A percentile compares a stretch with the other conserved stretches of the same genome.
Conservation (phyloP, 768 basidiomycete species). For the Strobilomyces dryophilus region DNA sequence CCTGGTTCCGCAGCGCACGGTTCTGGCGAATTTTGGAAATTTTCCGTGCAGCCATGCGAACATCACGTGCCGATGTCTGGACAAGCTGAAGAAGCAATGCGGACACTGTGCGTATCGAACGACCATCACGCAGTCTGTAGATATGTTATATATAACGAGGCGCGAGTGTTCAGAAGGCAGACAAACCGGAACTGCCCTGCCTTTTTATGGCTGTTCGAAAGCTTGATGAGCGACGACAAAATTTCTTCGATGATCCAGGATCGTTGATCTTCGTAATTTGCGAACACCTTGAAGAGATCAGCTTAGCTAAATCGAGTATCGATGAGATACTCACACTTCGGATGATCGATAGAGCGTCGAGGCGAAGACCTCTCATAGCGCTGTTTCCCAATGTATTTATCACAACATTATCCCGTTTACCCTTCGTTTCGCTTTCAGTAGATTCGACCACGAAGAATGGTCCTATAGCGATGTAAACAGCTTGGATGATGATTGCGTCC, state of each 20-base stretch:
- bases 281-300: slow-evolving; percentile 66
- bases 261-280: slow-evolving; percentile 84
- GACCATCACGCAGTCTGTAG: slow-evolving; percentile 81
- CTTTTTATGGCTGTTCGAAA: slow-evolving; percentile 86
- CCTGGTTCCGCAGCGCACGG: slow-evolving; percentile 58
- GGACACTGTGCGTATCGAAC: slow-evolving; percentile 89
- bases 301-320: background rate
- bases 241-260: slow-evolving; percentile 99
- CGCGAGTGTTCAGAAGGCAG: background rate
- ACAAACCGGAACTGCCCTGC: slow-evolving; percentile 84
- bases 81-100: slow-evolving; percentile 94
- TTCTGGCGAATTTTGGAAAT: slow-evolving; percentile 62
- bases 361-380: slow-evolving; percentile 75
- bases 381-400: slow-evolving; percentile 68
- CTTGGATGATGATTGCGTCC: slow-evolving; percentile 87
- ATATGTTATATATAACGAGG: background rate
- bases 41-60: slow-evolving; percentile 63
- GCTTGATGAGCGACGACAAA: slow-evolving; percentile 80
- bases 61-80: slow-evolving; percentile 88
- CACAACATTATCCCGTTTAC: slow-evolving; percentile 53
- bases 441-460: slow-evolving; percentile 89
- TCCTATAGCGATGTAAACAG: slow-evolving; percentile 89
- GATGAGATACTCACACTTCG: slow-evolving; percentile 59
- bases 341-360: slow-evolving; percentile 80
- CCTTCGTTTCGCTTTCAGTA: slow-evolving; percentile 51